Base-by-base conservation (phyloP, 768 basidiomycete genomes). In the Leccinum uliginosum region DNA sequence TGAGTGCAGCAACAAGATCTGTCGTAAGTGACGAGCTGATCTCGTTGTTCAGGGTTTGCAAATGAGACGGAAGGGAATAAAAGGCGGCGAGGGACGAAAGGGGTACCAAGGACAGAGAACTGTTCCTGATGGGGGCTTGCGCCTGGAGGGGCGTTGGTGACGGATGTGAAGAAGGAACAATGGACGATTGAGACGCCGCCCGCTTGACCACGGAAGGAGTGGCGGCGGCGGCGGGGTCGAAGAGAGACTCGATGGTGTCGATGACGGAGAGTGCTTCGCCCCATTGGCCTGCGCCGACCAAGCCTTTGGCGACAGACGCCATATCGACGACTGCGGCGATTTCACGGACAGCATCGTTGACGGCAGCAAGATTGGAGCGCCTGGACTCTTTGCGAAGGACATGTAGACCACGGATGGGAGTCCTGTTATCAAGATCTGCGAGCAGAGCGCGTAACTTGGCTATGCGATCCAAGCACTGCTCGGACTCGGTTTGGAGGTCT, bases 231-330 rank as follows among this genome's bases (percentile, higher is more conserved):
- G 60, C 19, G 6, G 62, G 44, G 12, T 78, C 71, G 83, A 86
- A 87, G 62, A 89, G 71, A 49, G 71, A 72, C 54, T 87, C 79
- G 59, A 93, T 69, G 50, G 83, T 80, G 49, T 91, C 85, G 35
- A 92, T 80, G 17, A 93, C 78, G 48, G 80, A 81, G 55, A 98
- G 73, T 7, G 93, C 93, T 54, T 91, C 89, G 14, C 83, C 83
- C 89, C 92, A 98, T 62, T 97, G 91, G 1, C 91, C 93, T 19
- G 85, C 86, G 49, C 78, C 79, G n/a, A 94, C 91, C 52, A 97
- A 71, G 24, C 81, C 78, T 55, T 80, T 83, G 27, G 87, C 85
- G 43, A 92, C 80, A 3, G 80, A 80, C 0, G 86, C 78, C 79
- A 91, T 87, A 65, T 97, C 92, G 50, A 87, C 82, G 26, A 94